Percentiles rank a stretch among this genome's conserved stretches.
Conservation (phyloP, 2,329 filamentous ascomycete genomes). For the Stachybotrys echinatus region DNA sequence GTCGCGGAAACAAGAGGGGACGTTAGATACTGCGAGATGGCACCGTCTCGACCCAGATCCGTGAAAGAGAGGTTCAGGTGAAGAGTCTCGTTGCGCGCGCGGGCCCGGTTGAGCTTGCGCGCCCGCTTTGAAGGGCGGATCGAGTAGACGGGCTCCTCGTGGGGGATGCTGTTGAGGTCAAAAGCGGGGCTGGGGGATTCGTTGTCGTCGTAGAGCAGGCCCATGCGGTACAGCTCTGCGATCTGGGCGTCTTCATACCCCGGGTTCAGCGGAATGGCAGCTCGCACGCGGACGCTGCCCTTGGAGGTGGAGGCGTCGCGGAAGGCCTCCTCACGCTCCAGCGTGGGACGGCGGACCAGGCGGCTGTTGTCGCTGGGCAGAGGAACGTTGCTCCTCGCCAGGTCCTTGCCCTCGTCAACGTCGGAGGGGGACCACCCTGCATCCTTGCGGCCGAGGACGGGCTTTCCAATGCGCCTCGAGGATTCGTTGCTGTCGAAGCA, state of each 20-base stretch:
- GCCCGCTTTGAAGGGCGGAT: conserved; percentile 28
- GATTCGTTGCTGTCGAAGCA: conserved; percentile 5
- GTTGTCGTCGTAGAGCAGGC: conserved; percentile 38
- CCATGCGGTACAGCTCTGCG: conserved; percentile 37
- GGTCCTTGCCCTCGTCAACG: conserved; percentile 23
- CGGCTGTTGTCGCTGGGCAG: conserved; percentile 29
- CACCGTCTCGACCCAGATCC: conserved; percentile 33
- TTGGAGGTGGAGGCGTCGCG: conserved; percentile 33
- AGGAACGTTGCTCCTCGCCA: conserved; percentile 27
- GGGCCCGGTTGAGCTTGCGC: conserved; percentile 17
- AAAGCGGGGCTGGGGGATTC: conserved; percentile 27
- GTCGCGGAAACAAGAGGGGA: conserved; percentile 9
- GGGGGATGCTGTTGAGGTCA: conserved; percentile 31
- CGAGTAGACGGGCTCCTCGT: conserved; percentile 30
- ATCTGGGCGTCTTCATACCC: conserved; percentile 27
- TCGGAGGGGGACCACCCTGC: background rate
- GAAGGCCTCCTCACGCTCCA: conserved; percentile 43
- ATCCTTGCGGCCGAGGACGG: background rate
- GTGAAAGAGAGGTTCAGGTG: conserved; percentile 37
- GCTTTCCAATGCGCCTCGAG: background rate
- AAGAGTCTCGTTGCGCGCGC: conserved; percentile 18
- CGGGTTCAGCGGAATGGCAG: conserved; percentile 7
- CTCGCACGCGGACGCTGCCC: conserved; percentile 18
- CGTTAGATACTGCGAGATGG: conserved; percentile 30
- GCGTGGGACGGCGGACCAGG: conserved; percentile 29